Evolutionary conservation across 164 flowering plant genomes (phyloP).

Genomic region (Magnolia changhungtana): DNA sequence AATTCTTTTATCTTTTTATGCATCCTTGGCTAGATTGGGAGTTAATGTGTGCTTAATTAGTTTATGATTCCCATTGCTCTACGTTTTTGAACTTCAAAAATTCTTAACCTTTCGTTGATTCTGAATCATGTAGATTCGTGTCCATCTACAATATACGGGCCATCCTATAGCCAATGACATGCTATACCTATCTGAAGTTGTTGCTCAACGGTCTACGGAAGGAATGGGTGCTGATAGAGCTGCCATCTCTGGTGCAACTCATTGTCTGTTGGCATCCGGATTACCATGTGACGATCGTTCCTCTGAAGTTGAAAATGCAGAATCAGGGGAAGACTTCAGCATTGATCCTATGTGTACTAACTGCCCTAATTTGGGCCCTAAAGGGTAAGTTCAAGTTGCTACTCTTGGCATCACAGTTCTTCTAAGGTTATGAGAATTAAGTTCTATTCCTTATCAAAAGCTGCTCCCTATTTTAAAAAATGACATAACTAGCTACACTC

Average conservation of each 20-base stretch:
- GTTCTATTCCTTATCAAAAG: too few relatives aligned
- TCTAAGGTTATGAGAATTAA: background rate
- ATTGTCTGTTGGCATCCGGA: conserved; percentile 14
- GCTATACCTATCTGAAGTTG: conserved; percentile 61
- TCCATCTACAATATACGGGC: conserved; percentile 74
- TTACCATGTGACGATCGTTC: conserved; percentile 9
- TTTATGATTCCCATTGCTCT: background rate
- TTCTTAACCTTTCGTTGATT: background rate
- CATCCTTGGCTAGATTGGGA: too few relatives aligned
- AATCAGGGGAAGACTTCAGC: conserved; percentile 42
- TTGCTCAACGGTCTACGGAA: conserved; percentile 32
- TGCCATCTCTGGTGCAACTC: conserved; percentile 12
- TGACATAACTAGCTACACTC: background rate
- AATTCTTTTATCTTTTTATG: background rate
- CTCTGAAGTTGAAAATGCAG: conserved; percentile 23
- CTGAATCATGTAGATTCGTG: conserved; percentile 59
- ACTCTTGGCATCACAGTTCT: background rate
- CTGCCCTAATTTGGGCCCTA: conserved; percentile 87
- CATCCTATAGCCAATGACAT: conserved; percentile 91
- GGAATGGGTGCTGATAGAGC: conserved; percentile 59
- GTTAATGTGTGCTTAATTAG: too few relatives aligned
- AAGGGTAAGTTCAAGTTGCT: conserved; percentile 66
- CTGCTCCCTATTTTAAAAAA: too few relatives aligned
- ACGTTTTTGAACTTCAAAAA: conserved; percentile 6
- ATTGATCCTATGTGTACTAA: conserved; percentile 92